These are phyloP conservation scores for Marvania coccoides DNA, from an alignment of 139 green algal genomes.

Conservation along the genomic window DNA sequence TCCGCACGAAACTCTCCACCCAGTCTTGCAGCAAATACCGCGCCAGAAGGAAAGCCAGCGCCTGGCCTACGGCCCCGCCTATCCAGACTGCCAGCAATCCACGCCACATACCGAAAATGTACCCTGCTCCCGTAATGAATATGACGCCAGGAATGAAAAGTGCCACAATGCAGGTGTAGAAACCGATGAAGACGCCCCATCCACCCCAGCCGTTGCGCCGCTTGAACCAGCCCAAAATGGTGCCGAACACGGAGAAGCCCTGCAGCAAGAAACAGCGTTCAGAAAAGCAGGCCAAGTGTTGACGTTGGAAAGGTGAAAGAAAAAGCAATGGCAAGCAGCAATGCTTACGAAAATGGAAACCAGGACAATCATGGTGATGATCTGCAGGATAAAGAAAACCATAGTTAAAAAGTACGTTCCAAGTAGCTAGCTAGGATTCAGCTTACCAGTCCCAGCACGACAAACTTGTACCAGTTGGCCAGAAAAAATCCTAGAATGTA, in stretches of 20 bases:
- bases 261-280: constrained; percentile 2
- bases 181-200: constrained; percentile 39
- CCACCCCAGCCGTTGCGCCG: constrained; percentile 44
- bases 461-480: constrained; percentile 33
- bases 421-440: not conserved
- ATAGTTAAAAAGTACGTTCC: too few species aligned
- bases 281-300: not conserved
- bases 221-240: constrained; percentile 41
- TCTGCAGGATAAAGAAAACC: not conserved
- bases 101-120: constrained; percentile 45
- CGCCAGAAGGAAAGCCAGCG: constrained; percentile 43
- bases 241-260: constrained; percentile 39
- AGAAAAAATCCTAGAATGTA: constrained; percentile 7
- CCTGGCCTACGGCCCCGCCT: constrained; percentile 42
- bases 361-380: constrained; percentile 44
- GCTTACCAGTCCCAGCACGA: constrained; percentile 11
- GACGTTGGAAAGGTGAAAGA: not conserved
- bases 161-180: constrained; percentile 38
- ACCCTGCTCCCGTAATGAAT: constrained; percentile 44
- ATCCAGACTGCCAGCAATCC: constrained; percentile 50
- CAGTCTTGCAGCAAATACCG: constrained; percentile 42
- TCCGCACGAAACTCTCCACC: constrained; percentile 29
- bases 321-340: not conserved
- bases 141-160: constrained; percentile 45
- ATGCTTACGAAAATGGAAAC: constrained; percentile 34